These are phyloP conservation scores for Moringa oleifera DNA, from an alignment of 345 rosid genomes.

Conservation along the genomic window DNA sequence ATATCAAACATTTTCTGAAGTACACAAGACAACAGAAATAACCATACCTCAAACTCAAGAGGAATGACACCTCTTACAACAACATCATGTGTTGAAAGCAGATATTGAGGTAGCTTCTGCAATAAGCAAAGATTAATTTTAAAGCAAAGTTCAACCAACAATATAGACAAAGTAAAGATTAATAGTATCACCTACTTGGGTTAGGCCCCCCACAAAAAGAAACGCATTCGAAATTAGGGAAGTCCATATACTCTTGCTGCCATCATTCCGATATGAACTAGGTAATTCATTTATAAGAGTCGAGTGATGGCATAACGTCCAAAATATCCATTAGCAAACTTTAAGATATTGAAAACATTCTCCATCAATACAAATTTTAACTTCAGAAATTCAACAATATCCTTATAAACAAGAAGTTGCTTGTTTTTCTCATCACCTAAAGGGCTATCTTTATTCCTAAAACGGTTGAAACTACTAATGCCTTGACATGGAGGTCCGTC, in stretches of 20 bases:
- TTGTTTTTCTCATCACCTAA: slow-evolving; percentile 55
- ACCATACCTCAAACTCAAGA: slow-evolving; percentile 54
- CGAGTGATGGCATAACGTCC: slow-evolving; percentile 71
- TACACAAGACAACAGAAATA: too few species aligned
- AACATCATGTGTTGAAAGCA: slow-evolving; percentile 79
- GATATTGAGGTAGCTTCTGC: slow-evolving; percentile 66
- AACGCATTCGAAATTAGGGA: slow-evolving; percentile 72
- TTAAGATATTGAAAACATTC: slow-evolving; percentile 68
- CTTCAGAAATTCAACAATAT: slow-evolving; percentile 56
- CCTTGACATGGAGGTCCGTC: slow-evolving; percentile 56
- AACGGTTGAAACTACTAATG: slow-evolving; percentile 68
- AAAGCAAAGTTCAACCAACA: too few species aligned
- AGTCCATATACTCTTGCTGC: slow-evolving; percentile 89
- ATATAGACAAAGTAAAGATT: too few species aligned
- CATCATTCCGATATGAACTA: slow-evolving; percentile 71
- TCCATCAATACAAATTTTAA: slow-evolving; percentile 78
- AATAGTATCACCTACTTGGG: slow-evolving; percentile 37
- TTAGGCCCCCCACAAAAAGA: slow-evolving; percentile 78
- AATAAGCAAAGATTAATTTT: background rate
- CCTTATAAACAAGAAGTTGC: slow-evolving; percentile 60
- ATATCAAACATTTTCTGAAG: background rate
- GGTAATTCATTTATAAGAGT: slow-evolving; percentile 61
- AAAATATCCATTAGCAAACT: slow-evolving; percentile 45
- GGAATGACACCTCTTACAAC: slow-evolving; percentile 54
- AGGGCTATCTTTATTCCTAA: slow-evolving; percentile 44